Conservation (phyloP, 345 rosid species). For the Acer saccharum region DNA sequence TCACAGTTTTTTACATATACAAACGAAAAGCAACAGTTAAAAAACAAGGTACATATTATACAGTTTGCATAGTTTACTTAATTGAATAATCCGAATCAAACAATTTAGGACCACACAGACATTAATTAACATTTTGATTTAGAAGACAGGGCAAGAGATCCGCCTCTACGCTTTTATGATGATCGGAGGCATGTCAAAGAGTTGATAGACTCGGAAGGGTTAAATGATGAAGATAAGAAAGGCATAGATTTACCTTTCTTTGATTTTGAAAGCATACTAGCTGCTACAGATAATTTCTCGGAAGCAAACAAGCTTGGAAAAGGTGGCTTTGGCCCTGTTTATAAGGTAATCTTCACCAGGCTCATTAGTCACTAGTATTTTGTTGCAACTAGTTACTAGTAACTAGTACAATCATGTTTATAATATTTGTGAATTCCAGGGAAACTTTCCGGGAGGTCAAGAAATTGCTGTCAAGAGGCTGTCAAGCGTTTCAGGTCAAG, state of each 20-base stretch:
- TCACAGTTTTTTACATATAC: constrained; percentile 9
- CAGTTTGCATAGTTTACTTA: background rate
- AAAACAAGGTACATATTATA: constrained; percentile 21
- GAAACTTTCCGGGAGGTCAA: constrained; percentile 44
- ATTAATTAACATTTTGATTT: background rate
- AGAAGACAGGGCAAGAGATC: constrained; percentile 27
- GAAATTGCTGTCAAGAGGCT: constrained; percentile 70
- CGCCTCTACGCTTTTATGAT: constrained; percentile 16
- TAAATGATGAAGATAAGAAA: constrained; percentile 40
- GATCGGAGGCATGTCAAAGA: constrained; percentile 34
- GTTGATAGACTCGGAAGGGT: constrained; percentile 25
- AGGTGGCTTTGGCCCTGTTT: constrained; percentile 72
- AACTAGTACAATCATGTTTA: background rate
- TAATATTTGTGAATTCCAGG: constrained; percentile 30
- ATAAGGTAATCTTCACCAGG: constrained; percentile 37
- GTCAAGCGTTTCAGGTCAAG: constrained; percentile 57
- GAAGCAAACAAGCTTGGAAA: constrained; percentile 52
- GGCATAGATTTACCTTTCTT: constrained; percentile 49
- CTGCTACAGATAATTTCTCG: constrained; percentile 52
- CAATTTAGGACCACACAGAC: background rate
- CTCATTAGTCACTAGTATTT: background rate
- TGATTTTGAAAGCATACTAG: constrained; percentile 39
- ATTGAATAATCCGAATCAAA: background rate
- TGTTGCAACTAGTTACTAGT: background rate
- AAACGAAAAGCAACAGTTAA: constrained; percentile 13